A percentile compares a stretch with the other conserved stretches of the same genome.
phyloP scores from a whole-genome alignment of 148 eudicot species.

The Gaultheria prostrata region DNA sequence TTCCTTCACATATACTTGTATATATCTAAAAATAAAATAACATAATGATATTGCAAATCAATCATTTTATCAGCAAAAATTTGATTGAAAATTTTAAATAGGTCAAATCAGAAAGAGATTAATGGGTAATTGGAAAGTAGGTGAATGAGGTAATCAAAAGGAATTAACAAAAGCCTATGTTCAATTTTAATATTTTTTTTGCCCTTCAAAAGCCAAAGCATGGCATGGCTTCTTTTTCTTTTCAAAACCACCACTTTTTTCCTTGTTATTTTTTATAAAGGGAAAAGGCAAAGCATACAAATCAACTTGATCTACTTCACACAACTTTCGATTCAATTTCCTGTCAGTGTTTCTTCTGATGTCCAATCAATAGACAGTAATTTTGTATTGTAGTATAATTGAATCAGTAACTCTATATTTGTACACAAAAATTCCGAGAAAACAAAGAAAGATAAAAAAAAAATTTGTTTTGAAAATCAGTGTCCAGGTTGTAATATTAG shows the following conservation, averaged over 20 bases:
- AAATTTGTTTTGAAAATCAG: neutral
- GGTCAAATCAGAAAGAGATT: neutral
- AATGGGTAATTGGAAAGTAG: neutral
- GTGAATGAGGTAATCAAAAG: neutral
- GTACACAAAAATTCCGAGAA: neutral
- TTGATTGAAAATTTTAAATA: neutral
- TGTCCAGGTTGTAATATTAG: neutral
- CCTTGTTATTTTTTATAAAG: neutral
- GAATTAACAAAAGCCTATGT: neutral
- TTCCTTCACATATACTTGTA: neutral
- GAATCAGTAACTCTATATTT: neutral
- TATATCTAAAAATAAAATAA: neutral
- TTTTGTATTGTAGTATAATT: neutral
- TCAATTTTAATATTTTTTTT: neutral
- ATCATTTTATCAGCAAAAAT: neutral
- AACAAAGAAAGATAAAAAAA: no score
- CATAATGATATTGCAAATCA: neutral
- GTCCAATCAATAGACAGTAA: neutral
- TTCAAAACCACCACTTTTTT: neutral
- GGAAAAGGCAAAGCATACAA: neutral
- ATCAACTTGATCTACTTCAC: neutral
- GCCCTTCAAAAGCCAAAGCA: conserved; percentile 1
- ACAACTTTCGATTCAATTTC: neutral
- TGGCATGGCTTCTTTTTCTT: conserved; percentile 8
- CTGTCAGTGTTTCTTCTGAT: neutral